Evolutionary conservation across 306 rosid genomes (phyloP), one percentile per base, ranked within the genome.

Genomic region (Begonia loranthoides): DNA sequence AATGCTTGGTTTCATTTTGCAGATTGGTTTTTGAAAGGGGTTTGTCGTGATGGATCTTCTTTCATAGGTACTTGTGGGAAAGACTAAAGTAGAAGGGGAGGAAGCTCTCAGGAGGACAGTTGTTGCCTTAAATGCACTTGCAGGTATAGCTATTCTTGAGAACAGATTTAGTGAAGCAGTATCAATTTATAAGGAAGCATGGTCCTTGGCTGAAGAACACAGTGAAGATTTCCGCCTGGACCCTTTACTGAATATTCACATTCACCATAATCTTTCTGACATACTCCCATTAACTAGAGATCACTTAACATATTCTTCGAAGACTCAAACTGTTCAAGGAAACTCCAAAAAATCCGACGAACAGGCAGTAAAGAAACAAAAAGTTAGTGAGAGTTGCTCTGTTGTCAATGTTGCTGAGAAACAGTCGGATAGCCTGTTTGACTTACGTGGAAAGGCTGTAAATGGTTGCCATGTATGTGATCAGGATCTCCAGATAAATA

Each of bases 31-130:
- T n/a, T 34, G 54, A 28, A 34, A 34, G 13, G 34, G 13, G 17
- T 17, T 47, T 56, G 38, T 67, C 65, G 49, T 59, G 54, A 12
- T 55, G 63, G 43, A 62, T 54, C 21, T 39, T 61, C 57, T 75
- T 77, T 51, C 73, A 39, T 55, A 85, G 95, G 95, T 90, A 68
- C 97, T 90, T 55, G 79, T 90, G 69, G 72, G 78, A 66, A 90
- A 90, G 78, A 90, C 97, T 13, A 90, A 78, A 76, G 39, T 82
- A 59, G 95, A 85, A 82, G 95, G 95, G 6, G 97, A 90, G 66
- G 97, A 85, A 70, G 87, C 95, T 54, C 87, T 85, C 38, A 80
- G 97, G 84, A 76, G 75, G 73, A 65, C 70, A 57, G 86, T 78
- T 65, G 72, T 80, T 54, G 80, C 97, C 61, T 75, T 90, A 67